Conservation (phyloP, 2,329 filamentous ascomycete species). For the Penicillium glabrum region DNA sequence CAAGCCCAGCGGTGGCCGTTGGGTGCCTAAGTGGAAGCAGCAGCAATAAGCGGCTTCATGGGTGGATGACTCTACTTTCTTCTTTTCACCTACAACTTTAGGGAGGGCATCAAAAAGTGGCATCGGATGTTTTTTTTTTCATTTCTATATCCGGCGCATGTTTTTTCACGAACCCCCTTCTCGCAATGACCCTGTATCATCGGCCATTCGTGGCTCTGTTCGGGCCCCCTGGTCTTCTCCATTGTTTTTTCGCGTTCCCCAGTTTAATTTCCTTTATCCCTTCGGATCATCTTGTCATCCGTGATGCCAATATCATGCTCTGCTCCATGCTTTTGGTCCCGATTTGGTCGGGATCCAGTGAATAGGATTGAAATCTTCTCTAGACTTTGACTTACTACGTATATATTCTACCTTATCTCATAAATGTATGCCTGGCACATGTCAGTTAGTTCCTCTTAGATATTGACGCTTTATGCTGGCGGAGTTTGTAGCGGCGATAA, state of each 20-base stretch:
- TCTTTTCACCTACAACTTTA: conserved; percentile 15
- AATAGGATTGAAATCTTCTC: conserved; percentile 14
- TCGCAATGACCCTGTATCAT: conserved; percentile 29
- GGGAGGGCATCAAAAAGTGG: conserved; percentile 26
- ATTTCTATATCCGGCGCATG: conserved; percentile 22
- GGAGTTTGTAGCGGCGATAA: not conserved
- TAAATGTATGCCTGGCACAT: not conserved
- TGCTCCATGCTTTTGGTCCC: conserved; percentile 9
- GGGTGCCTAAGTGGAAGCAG: conserved; percentile 41
- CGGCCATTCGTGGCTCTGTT: conserved; percentile 9
- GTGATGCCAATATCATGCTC: conserved; percentile 20
- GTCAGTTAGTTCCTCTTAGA: not conserved
- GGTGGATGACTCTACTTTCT: conserved; percentile 19
- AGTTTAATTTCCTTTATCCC: conserved; percentile 14
- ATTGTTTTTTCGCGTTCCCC: conserved; percentile 18
- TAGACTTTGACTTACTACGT: not conserved
- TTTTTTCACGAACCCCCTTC: conserved; percentile 23
- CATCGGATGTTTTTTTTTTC: conserved; percentile 19
- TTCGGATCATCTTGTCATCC: conserved; percentile 12
- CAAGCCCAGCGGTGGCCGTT: conserved; percentile 30
- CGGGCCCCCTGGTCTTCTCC: not conserved
- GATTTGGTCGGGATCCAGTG: conserved; percentile 9
- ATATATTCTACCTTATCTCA: not conserved
- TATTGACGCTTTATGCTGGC: not conserved
- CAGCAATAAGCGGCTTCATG: conserved; percentile 31